Evolutionary conservation across 2,329 filamentous ascomycete genomes (phyloP).

Genomic region (Mariannaea elegans): DNA sequence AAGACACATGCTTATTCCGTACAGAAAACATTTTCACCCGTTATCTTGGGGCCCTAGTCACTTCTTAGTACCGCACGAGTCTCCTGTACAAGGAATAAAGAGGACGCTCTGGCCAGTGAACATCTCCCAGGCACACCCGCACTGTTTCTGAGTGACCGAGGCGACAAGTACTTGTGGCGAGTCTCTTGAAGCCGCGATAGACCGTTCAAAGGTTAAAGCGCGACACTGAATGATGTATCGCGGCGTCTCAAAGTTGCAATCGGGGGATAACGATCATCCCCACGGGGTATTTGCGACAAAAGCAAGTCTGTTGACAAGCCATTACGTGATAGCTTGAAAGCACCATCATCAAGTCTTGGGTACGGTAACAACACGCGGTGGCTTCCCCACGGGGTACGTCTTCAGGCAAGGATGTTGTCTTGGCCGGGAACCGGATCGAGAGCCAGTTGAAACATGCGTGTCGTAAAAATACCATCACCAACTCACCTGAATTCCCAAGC

Average conservation of each 20-base stretch:
- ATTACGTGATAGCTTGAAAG: slow-evolving; percentile 22
- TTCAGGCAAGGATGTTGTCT: background rate
- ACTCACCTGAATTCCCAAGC: background rate
- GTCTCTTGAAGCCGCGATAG: background rate
- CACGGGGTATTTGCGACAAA: slow-evolving; percentile 15
- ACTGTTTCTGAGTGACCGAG: background rate
- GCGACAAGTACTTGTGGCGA: background rate
- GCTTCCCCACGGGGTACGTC: slow-evolving; percentile 23
- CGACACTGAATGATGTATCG: background rate
- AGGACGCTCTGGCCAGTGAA: slow-evolving; percentile 6
- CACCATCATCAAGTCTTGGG: slow-evolving; percentile 4
- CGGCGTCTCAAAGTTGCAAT: background rate
- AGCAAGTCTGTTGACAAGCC: slow-evolving; percentile 7
- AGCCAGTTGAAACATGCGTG: background rate
- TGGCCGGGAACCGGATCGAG: background rate
- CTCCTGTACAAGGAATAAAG: background rate
- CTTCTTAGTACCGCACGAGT: slow-evolving; percentile 5
- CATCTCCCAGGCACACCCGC: background rate
- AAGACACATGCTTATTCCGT: slow-evolving; percentile 16
- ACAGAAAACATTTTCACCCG: background rate
- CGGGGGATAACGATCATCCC: slow-evolving; percentile 5
- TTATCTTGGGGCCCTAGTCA: slow-evolving; percentile 16
- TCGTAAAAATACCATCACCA: background rate
- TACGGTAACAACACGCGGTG: background rate
- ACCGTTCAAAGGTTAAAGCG: background rate